Conservation (phyloP, 2,329 filamentous ascomycete species). For the Phyllosticta capitalensis region DNA sequence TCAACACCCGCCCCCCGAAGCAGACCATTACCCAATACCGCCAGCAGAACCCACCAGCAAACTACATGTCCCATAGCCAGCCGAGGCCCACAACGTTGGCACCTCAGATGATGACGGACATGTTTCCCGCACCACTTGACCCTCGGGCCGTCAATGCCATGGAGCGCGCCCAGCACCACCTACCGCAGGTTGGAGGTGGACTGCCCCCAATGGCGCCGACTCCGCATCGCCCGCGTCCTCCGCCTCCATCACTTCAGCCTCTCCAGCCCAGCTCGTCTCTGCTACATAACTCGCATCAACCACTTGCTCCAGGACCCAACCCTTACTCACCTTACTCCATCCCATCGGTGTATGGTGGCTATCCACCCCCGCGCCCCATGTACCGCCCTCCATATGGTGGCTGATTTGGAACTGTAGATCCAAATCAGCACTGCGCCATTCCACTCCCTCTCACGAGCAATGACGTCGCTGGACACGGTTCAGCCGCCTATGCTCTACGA, state of each 20-base stretch:
- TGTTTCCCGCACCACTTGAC: not conserved
- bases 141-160: not conserved
- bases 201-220: not conserved
- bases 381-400: not conserved
- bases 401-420: too few relatives aligned
- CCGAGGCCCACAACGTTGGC: not conserved
- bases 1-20: constrained; percentile 2
- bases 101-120: not conserved
- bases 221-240: not conserved
- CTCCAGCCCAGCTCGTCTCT: not conserved
- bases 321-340: not conserved
- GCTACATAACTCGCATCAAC: not conserved
- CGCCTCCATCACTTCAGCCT: not conserved
- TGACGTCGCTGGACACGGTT: too few relatives aligned
- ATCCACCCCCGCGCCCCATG: not conserved
- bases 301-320: not conserved
- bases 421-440: too few relatives aligned
- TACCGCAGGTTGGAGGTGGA: not conserved
- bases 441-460: too few relatives aligned
- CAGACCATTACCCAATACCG: constrained; percentile 3
- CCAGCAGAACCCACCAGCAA: constrained; percentile 2
- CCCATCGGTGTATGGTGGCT: not conserved
- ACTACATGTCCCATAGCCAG: not conserved
- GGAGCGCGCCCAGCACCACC: not conserved
- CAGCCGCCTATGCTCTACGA: not conserved